phyloP scores from a whole-genome alignment of 805 yeast species.

The Suhomyces canberraensis region DNA sequence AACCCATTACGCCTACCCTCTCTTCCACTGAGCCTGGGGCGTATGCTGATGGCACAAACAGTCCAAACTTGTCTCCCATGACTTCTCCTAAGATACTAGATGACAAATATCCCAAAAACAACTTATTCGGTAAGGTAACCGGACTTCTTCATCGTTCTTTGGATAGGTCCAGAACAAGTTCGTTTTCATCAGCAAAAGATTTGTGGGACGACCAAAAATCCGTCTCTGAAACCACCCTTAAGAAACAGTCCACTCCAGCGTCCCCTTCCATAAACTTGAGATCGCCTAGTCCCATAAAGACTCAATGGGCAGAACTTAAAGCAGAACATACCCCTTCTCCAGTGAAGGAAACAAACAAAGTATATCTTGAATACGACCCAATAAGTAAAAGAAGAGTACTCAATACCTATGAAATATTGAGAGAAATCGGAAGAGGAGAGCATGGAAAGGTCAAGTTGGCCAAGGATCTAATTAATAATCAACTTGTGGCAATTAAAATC shows the following conservation, averaged over 20 bases:
- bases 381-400: constrained; percentile 73
- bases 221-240: not conserved
- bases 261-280: not conserved
- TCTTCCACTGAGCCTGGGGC: constrained; percentile 1
- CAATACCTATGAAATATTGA: constrained; percentile 84
- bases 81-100: constrained; percentile 3
- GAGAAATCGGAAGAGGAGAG: constrained; percentile 92
- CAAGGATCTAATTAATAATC: constrained; percentile 58
- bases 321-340: constrained; percentile 8
- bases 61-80: constrained; percentile 4
- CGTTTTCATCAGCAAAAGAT: constrained; percentile 6
- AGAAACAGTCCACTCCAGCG: not conserved
- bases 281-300: not conserved
- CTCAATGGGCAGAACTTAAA: not conserved
- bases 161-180: constrained; percentile 11
- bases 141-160: constrained; percentile 27
- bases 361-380: constrained; percentile 86
- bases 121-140: constrained; percentile 30
- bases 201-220: constrained; percentile 2
- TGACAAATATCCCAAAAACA: constrained; percentile 18
- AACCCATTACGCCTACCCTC: constrained; percentile 7
- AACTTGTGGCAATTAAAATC: constrained; percentile 87
- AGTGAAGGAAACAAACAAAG: constrained; percentile 81
- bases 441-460: constrained; percentile 98
- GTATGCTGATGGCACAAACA: not conserved